These are phyloP conservation scores for Cinnamomum micranthum DNA, from an alignment of 164 flowering plant genomes.

Conservation along the genomic window DNA sequence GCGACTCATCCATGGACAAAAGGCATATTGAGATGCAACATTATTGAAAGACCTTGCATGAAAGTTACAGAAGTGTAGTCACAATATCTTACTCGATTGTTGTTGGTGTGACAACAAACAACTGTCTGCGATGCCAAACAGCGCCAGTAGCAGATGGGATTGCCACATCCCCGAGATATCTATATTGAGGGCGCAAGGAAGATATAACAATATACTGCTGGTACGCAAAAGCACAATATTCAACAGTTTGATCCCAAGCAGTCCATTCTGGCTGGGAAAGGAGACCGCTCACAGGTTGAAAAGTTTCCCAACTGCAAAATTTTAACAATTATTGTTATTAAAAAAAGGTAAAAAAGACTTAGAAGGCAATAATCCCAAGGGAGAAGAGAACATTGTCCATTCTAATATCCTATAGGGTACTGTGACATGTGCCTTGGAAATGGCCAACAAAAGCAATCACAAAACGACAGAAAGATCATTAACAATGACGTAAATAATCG, in stretches of 20 bases:
- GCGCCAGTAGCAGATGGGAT: slow-evolving; percentile 91
- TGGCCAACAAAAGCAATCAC: no score
- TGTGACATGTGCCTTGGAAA: no score
- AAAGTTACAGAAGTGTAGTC: not conserved
- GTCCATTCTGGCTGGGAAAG: slow-evolving; percentile 99
- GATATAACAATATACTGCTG: slow-evolving; percentile 86
- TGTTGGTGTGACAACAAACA: slow-evolving; percentile 95
- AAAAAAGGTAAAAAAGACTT: not conserved
- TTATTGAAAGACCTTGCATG: not conserved
- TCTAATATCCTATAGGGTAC: not conserved
- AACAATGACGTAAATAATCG: not conserved
- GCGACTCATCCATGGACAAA: not conserved
- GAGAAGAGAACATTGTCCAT: not conserved
- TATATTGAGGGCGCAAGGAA: slow-evolving; percentile 90
- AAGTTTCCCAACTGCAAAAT: slow-evolving; percentile 92
- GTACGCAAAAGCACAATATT: slow-evolving; percentile 98
- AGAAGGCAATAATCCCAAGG: not conserved
- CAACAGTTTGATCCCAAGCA: slow-evolving; percentile 99
- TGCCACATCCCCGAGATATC: slow-evolving; percentile 98
- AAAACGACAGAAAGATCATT: not conserved
- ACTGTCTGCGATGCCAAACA: slow-evolving; percentile 98
- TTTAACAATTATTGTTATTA: slow-evolving; percentile 12
- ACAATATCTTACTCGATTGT: slow-evolving; percentile 76
- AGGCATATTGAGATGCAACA: not conserved
- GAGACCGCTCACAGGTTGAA: slow-evolving; percentile 88